Base-by-base conservation (phyloP, 495 filamentous ascomycete species). In the Xylaria grammica region DNA sequence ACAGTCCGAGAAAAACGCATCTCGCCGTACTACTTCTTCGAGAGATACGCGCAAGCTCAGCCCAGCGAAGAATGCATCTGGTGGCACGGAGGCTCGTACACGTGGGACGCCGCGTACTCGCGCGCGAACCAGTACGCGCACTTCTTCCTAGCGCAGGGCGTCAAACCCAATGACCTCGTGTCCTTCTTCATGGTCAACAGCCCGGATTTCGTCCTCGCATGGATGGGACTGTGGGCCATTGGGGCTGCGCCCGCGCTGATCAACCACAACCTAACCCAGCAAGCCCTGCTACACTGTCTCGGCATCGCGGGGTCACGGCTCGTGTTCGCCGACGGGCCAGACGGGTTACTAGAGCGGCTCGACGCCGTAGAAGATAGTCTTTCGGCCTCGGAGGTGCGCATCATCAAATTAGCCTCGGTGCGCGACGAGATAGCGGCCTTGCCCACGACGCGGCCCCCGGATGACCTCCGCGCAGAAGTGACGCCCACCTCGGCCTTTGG, bases 201-300 rank as follows among this genome's bases (percentile, higher is more conserved):
- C 8, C 82, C 85, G 0, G 87, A 91, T 69, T 92, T 91, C 70
- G 69, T 92, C 32, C 83, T 90, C 57, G 81, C 80, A 0, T 87
- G 86, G 83, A 67, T 91, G 46, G 89, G 81, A 0, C 72, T 85
- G 1, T 85, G 84, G 82, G 82, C 82, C 15, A 84, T 91, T 65
- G 90, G 89, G 0, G 85, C 84, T 36, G 88, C 86, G 5, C 88
- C 89, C 0, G 87, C 89, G n/a, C 80, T 89, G 65, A 89, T 94
- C 71, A 94, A 94, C 71, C 86, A 90, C 65, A 87, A 91, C 68
- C 79, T 93, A 0, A 75, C 81, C 26, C 86, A 85, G 0, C 85
- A 90, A 53, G 87, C 87, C 1, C 69, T 93, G 62, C 60, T 90
- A 42, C 90, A 93, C 72, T 93, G 90, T 67, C 64, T 94, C 64